Evolutionary conservation across 345 rosid genomes (phyloP), one percentile per base, ranked within the genome.

Genomic region (Gossypium ekmanianum): DNA sequence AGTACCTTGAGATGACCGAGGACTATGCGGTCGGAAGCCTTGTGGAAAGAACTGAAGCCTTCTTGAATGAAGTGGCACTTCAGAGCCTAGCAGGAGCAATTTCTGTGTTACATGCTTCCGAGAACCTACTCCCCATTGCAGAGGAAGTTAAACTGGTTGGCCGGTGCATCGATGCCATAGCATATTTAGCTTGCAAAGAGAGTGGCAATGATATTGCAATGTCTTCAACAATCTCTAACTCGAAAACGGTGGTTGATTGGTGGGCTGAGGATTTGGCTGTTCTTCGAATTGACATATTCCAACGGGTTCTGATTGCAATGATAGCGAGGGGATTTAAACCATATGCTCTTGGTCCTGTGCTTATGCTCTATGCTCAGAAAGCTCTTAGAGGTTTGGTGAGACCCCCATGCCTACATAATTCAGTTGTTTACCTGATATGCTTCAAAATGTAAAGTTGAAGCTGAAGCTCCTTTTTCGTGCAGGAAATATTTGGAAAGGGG

Each of bases 311-410:
- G 43, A 69, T 85, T n/a, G 97, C 98, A 4, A 89, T 92, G 95
- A 85, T 87, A 83, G 88, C 94, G 48, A 87, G 93, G 84, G 98
- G 97, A 76, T 90, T 90, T 77, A 90, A 90, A 74, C 98, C 90
- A 62, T 88, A 84, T 81, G 97, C 86, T 34, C 90, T 94, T 74
- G 99, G 94, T 58, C 99, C 97, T 24, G 85, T 94, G 48, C 91
- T 94, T 34, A 94, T 94, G 98, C 96, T 94, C 51, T 94, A 91
- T 71, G 97, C 97, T 10, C 97, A 92, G 79, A 94, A 90, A 79
- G 88, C 97, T 56, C 93, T 94, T 22, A 88, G 99, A 82, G 98
- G 98, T 58, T 84, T 94, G 98, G 98, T 94, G 83, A 90, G 98
- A 76, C 78, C 68, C 66, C 79, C 65, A 61, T 77, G 51, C 82